Percentiles rank a stretch among this genome's conserved stretches.
Conservation (phyloP, 2,329 filamentous ascomycete genomes). For the Claviceps humidiphila region DNA sequence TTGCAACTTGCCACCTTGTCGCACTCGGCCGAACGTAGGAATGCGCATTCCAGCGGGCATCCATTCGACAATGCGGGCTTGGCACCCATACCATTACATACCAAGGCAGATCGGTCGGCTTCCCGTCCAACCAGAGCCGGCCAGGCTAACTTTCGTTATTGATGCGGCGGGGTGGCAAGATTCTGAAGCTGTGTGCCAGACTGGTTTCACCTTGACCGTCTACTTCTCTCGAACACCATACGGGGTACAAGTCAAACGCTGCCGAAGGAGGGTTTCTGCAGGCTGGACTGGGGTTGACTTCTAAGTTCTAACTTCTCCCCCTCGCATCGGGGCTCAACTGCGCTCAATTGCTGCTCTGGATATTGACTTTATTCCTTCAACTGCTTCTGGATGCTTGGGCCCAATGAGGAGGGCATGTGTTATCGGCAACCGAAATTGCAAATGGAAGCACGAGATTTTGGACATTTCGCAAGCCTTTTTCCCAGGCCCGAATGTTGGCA, state of each 20-base stretch:
- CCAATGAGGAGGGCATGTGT: neutral
- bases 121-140: constrained; percentile 11
- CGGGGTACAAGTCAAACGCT: neutral
- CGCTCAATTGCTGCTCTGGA: too few relatives aligned
- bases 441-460: neutral
- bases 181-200: constrained; percentile 38
- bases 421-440: constrained; percentile 3
- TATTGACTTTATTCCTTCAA: too few relatives aligned
- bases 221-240: neutral
- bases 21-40: neutral
- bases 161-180: constrained; percentile 18
- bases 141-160: constrained; percentile 17
- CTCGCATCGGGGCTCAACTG: too few relatives aligned
- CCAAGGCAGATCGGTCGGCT: neutral
- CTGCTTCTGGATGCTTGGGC: too few relatives aligned
- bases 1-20: neutral
- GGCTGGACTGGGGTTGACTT: neutral
- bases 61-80: too few relatives aligned
- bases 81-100: too few relatives aligned
- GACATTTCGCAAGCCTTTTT: neutral
- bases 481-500: neutral
- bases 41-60: neutral
- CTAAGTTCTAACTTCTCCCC: too few relatives aligned
- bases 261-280: neutral
- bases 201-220: constrained; percentile 34